Percentiles rank a stretch among this genome's conserved stretches.
Conservation (phyloP, 1,284 basidiomycete genomes). For the Marasmius oreades region DNA sequence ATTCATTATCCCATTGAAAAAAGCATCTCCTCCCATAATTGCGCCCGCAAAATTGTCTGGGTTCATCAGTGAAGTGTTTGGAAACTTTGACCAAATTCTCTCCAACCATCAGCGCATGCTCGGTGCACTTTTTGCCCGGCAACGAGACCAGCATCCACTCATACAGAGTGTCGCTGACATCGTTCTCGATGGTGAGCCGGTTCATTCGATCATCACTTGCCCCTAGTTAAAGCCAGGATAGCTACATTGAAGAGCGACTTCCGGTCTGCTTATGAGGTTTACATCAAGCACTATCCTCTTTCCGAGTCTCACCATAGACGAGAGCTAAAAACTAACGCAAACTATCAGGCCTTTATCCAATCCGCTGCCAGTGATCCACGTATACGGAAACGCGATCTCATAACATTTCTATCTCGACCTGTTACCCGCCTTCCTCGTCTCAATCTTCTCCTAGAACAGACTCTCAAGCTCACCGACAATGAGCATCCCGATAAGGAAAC, state of each 20-base stretch:
- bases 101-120: constrained; percentile 65
- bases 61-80: constrained; percentile 75
- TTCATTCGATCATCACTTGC: constrained; percentile 12
- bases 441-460: constrained; percentile 66
- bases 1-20: constrained; percentile 60
- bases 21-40: constrained; percentile 56
- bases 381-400: constrained; percentile 72
- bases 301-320: constrained; percentile 74
- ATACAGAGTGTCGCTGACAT: constrained; percentile 76
- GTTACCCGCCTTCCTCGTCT: constrained; percentile 80
- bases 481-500: constrained; percentile 69
- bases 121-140: constrained; percentile 63
- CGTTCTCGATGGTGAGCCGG: constrained; percentile 59
- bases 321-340: constrained; percentile 62
- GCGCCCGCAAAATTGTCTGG: constrained; percentile 42
- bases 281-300: constrained; percentile 82
- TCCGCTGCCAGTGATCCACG: constrained; percentile 61
- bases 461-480: constrained; percentile 65
- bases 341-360: constrained; percentile 65
- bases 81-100: constrained; percentile 63
- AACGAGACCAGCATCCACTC: constrained; percentile 77
- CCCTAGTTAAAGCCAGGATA: constrained; percentile 27
- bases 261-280: constrained; percentile 64
- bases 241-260: constrained; percentile 45
- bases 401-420: constrained; percentile 78